Conservation (phyloP, 2,329 filamentous ascomycete species). For the Phoma sp. region DNA sequence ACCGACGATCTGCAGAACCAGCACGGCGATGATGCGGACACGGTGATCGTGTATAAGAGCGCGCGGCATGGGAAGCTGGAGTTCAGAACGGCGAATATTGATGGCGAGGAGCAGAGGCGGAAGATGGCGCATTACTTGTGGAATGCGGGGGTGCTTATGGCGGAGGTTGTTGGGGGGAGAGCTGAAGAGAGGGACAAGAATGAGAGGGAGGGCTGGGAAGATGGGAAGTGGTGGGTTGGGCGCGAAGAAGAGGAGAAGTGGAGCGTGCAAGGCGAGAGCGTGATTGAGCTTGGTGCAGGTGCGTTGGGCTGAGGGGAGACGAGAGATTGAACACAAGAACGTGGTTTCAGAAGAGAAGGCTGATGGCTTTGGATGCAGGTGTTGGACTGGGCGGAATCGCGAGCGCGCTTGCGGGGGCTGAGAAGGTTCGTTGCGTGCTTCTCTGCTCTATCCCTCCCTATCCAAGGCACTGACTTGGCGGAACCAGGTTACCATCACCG, state of each 20-base stretch:
- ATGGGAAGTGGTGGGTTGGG: slow-evolving; percentile 40
- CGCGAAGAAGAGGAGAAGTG: slow-evolving; percentile 45
- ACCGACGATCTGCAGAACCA: slow-evolving; percentile 70
- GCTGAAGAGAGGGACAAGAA: slow-evolving; percentile 19
- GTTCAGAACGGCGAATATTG: slow-evolving; percentile 53
- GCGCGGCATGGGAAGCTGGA: slow-evolving; percentile 41
- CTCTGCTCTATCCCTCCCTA: too few species aligned
- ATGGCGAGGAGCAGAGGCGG: slow-evolving; percentile 59
- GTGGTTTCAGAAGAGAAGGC: slow-evolving; percentile 22
- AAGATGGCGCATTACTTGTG: slow-evolving; percentile 77
- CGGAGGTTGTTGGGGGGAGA: slow-evolving; percentile 50
- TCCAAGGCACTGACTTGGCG: background rate
- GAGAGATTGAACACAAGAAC: background rate
- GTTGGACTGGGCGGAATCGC: slow-evolving; percentile 57
- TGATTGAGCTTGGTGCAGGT: slow-evolving; percentile 72
- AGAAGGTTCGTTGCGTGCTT: slow-evolving; percentile 42
- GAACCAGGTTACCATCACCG: slow-evolving; percentile 63
- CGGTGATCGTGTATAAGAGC: slow-evolving; percentile 65
- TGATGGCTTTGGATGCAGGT: slow-evolving; percentile 41
- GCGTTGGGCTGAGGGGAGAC: slow-evolving; percentile 47
- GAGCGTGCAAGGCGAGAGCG: slow-evolving; percentile 58
- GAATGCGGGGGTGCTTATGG: slow-evolving; percentile 64
- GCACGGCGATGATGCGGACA: slow-evolving; percentile 66
- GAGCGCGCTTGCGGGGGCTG: slow-evolving; percentile 52
- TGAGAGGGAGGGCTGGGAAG: slow-evolving; percentile 38